Evolutionary conservation across 2,329 filamentous ascomycete species (phyloP).

Genomic region (Chrysoporthe puriensis): DNA sequence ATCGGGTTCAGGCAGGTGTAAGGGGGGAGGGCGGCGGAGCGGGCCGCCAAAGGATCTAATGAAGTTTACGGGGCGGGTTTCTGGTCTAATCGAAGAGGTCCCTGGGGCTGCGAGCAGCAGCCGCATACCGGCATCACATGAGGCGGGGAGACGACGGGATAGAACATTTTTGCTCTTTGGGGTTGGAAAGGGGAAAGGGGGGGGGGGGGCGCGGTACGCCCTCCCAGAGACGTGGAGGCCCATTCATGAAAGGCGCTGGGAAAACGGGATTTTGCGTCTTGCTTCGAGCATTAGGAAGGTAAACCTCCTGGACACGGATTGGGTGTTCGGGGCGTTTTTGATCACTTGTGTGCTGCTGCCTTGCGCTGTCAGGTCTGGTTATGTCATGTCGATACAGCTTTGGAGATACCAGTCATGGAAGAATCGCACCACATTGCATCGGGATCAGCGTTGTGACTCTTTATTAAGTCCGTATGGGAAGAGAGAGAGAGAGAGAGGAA

Average conservation of each 20-base stretch:
- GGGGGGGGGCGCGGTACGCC: background rate
- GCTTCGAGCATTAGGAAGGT: constrained; percentile 1
- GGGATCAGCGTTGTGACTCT: background rate
- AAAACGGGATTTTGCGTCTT: background rate
- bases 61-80: background rate
- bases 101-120: background rate
- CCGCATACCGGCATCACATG: background rate
- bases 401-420: constrained; percentile 18
- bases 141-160: background rate
- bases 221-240: background rate
- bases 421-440: background rate
- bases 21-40: constrained; percentile 29
- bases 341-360: constrained; percentile 8
- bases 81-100: too few species aligned
- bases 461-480: background rate
- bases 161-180: background rate
- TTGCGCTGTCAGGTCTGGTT: constrained; percentile 20
- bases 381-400: constrained; percentile 24
- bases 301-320: constrained; percentile 4
- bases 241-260: constrained; percentile 5
- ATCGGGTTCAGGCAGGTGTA: constrained; percentile 47
- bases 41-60: background rate
- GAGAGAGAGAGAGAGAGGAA: background rate
- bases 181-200: too few species aligned
- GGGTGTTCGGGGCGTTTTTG: constrained; percentile 29